These are phyloP conservation scores for Fraxinus excelsior DNA, from an alignment of 257 asterid species.

Conservation along the genomic window DNA sequence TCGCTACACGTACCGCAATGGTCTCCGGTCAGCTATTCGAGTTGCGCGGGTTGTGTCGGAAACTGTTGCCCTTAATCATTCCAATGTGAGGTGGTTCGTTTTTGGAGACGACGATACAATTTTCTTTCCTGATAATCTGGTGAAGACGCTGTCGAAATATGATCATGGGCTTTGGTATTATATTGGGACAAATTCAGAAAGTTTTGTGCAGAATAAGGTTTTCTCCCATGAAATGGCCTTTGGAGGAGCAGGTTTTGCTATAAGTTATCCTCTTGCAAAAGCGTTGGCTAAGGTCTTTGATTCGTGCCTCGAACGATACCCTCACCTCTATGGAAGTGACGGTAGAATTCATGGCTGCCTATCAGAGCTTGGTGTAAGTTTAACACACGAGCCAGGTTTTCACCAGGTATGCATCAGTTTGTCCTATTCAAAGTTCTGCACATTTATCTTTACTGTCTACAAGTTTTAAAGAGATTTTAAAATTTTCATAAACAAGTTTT, in stretches of 20 bases:
- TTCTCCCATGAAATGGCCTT: constrained; percentile 76
- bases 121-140: constrained; percentile 82
- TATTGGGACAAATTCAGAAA: constrained; percentile 71
- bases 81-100: constrained; percentile 78
- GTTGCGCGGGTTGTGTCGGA: constrained; percentile 72
- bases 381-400: constrained; percentile 82
- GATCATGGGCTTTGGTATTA: constrained; percentile 81
- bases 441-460: neutral
- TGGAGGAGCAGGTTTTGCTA: constrained; percentile 92
- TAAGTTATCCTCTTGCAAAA: constrained; percentile 78
- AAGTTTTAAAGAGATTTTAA: too few species aligned
- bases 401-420: constrained; percentile 64
- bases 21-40: constrained; percentile 74
- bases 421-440: neutral
- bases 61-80: constrained; percentile 52
- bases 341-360: constrained; percentile 69
- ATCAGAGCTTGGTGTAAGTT: constrained; percentile 69
- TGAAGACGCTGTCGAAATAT: constrained; percentile 69
- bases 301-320: constrained; percentile 65
- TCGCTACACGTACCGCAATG: constrained; percentile 57
- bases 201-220: constrained; percentile 50
- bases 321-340: constrained; percentile 75
- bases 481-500: too few species aligned
- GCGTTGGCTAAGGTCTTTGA: constrained; percentile 64
- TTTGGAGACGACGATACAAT: constrained; percentile 89